Base-by-base conservation (phyloP, 2,329 filamentous ascomycete genomes). In the Monosporascus sp. region DNA sequence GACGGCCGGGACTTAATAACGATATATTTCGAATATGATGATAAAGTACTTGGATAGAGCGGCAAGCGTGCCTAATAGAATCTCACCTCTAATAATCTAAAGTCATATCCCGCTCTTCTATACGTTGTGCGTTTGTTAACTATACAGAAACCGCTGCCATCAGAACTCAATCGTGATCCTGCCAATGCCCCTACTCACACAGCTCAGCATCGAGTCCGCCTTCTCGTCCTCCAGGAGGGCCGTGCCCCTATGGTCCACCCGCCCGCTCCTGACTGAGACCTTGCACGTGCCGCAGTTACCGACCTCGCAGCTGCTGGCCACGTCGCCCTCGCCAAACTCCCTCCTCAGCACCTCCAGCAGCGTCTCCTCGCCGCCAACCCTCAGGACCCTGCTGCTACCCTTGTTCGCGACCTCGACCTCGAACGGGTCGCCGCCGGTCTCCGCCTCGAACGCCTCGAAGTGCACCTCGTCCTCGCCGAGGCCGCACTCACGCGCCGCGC, bases 391-490 rank as follows among this genome's bases (percentile, higher is more conserved):
- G 37, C 54, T 37, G 7, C 63, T 64, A 8, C 57, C 53, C 1
- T 59, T 59, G 51, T 78, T 77, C 7, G 67, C 65, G 0, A 87
- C 72, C 47, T 80, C 74, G 0, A 72, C 83, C 41, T 81, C 78
- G 57, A 87, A 87, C 0, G 82, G 78, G 59, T 86, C 81, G 0
- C 84, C 83, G 0, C 74, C 73, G 0, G 74, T 70, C 20, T 78
- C 74, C 1, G 78, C 77, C 1, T 71, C 69, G 55, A 87, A 87
- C 0, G 78, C 77, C 64, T 87, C 84, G 54, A 78, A 82, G 63
- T 87, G 83, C 1, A 86, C 71, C 41, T 83, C 80, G 1, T 74
- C 70, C 2, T 75, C 70, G 0, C 72, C 65, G 0, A 87, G 69
- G 0, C 74, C 71, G 8, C 70, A 68, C 7, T 65, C 66, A 8